phyloP scores from a whole-genome alignment of 805 yeast genomes.

The Monosporozyma solicola region DNA sequence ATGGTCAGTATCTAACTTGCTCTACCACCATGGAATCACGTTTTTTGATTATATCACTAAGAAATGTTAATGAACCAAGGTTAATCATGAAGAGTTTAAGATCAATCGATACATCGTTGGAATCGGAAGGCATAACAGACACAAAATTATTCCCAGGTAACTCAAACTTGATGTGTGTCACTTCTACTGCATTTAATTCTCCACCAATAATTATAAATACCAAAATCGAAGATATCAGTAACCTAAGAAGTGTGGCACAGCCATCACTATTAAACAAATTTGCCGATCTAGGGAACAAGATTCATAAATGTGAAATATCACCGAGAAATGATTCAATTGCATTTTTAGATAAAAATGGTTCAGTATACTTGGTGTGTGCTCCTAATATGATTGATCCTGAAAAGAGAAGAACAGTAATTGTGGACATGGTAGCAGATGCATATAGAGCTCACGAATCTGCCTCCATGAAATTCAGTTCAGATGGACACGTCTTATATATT shows the following conservation, averaged over 20 bases:
- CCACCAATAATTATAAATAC: slow-evolving; percentile 64
- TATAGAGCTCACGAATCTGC: slow-evolving; percentile 71
- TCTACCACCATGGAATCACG: slow-evolving; percentile 63
- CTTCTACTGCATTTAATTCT: slow-evolving; percentile 54
- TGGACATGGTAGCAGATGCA: slow-evolving; percentile 74
- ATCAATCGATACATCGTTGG: slow-evolving; percentile 54
- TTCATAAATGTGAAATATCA: slow-evolving; percentile 65
- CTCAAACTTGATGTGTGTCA: slow-evolving; percentile 42
- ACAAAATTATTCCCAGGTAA: slow-evolving; percentile 64
- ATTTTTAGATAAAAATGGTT: slow-evolving; percentile 69
- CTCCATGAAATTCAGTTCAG: slow-evolving; percentile 60
- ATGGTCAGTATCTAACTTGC: slow-evolving; percentile 63
- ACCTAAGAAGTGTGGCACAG: slow-evolving; percentile 40
- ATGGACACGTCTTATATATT: slow-evolving; percentile 69
- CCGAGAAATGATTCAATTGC: slow-evolving; percentile 86
- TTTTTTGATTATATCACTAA: slow-evolving; percentile 63
- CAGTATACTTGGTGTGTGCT: slow-evolving; percentile 57
- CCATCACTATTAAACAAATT: slow-evolving; percentile 54
- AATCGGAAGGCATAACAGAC: slow-evolving; percentile 85
- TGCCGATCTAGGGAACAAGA: slow-evolving; percentile 72
- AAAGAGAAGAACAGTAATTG: slow-evolving; percentile 41
- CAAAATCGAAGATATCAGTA: slow-evolving; percentile 38
- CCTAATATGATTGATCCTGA: slow-evolving; percentile 50
- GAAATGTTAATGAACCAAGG: slow-evolving; percentile 54
- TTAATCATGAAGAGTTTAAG: slow-evolving; percentile 61